These are phyloP conservation scores for Polytrichum formosum DNA, from an alignment of 225 moss, liverwort and hornwort species.

Conservation along the genomic window DNA sequence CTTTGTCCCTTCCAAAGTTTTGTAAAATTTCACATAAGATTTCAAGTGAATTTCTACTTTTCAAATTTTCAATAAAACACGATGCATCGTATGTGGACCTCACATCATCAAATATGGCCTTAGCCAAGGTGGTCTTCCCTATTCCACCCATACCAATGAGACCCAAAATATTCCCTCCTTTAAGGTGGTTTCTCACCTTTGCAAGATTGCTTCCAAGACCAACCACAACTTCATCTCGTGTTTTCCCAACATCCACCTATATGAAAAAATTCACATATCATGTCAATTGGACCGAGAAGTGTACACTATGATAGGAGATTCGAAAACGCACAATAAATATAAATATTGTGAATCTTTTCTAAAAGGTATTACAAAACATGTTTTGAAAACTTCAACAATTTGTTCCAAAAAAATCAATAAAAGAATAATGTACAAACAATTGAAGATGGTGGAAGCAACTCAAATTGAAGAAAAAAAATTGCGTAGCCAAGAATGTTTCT, in stretches of 20 bases:
- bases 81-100: neutral
- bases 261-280: neutral
- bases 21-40: neutral
- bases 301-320: no score
- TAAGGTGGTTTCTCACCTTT: neutral
- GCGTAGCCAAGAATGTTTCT: no score
- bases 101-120: constrained; percentile 2
- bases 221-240: neutral
- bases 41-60: neutral
- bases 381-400: no score
- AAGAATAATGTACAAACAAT: no score
- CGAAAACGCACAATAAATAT: no score
- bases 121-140: constrained; percentile 9
- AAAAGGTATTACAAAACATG: no score
- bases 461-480: no score
- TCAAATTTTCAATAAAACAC: constrained; percentile 1
- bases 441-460: no score
- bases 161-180: neutral
- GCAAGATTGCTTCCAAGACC: neutral
- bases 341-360: no score
- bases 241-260: neutral
- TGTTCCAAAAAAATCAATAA: no score
- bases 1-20: neutral
- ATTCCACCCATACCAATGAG: constrained; percentile 11
- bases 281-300: neutral